phyloP scores from a whole-genome alignment of 257 asterid species.

The Orobanche coerulescens region DNA sequence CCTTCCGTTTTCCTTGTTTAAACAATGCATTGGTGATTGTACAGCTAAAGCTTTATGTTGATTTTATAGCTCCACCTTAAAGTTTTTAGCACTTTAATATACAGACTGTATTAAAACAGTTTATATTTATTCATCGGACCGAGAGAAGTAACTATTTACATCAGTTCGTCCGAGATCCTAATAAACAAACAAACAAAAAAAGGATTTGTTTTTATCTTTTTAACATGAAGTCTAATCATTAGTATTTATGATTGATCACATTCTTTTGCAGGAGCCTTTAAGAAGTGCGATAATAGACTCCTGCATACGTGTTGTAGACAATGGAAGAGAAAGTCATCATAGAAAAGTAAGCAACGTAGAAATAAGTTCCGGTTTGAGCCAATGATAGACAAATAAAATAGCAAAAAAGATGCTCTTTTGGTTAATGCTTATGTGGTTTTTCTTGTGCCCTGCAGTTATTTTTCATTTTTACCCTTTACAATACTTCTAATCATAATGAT shows the following conservation, averaged over 20 bases:
- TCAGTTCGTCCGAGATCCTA: neutral
- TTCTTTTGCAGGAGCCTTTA: constrained; percentile 58
- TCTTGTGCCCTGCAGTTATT: constrained; percentile 47
- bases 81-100: too few relatives aligned
- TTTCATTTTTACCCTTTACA: constrained; percentile 75
- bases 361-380: neutral
- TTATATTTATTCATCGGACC: too few relatives aligned
- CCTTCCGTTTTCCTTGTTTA: too few relatives aligned
- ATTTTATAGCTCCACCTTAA: too few relatives aligned
- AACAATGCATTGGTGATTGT: too few relatives aligned
- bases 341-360: constrained; percentile 38
- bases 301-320: constrained; percentile 74
- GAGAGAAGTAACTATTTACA: too few relatives aligned
- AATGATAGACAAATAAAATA: neutral
- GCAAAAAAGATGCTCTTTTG: neutral
- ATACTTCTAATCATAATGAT: constrained; percentile 67
- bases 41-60: too few relatives aligned
- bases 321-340: constrained; percentile 72
- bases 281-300: constrained; percentile 88
- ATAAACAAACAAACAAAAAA: too few relatives aligned
- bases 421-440: constrained; percentile 11
- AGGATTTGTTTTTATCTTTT: too few relatives aligned
- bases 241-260: too few relatives aligned
- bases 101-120: too few relatives aligned
- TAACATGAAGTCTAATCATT: too few relatives aligned